phyloP scores from a whole-genome alignment of 2,329 filamentous ascomycete species.

The Nigrograna mackinnonii region DNA sequence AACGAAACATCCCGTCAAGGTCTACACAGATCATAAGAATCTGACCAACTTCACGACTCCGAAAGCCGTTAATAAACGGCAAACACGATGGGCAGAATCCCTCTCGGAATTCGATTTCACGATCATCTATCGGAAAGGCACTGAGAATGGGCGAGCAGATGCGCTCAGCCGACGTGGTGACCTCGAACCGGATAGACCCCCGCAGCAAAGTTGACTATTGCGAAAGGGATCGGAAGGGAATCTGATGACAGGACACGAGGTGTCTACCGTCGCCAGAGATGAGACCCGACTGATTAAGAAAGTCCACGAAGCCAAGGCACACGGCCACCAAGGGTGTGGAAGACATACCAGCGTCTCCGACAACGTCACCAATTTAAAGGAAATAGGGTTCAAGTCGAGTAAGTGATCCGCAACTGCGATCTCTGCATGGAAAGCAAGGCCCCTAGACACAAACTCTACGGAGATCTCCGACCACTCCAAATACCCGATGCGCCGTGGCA shows the following conservation, averaged over 20 bases:
- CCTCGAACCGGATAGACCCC: not conserved
- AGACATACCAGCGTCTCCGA: not conserved
- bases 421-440: slow-evolving; percentile 3
- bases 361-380: not conserved
- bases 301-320: not conserved
- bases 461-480: slow-evolving; percentile 5
- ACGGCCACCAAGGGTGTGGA: not conserved
- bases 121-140: slow-evolving; percentile 4
- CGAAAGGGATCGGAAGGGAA: not conserved
- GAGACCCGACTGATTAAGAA: not conserved
- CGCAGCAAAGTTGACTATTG: not conserved
- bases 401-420: slow-evolving; percentile 3
- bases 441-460: slow-evolving; percentile 1
- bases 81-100: slow-evolving; percentile 3
- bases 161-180: slow-evolving; percentile 3
- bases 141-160: slow-evolving; percentile 2
- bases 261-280: not conserved
- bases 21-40: slow-evolving; percentile 5
- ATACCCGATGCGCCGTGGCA: slow-evolving; percentile 4
- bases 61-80: slow-evolving; percentile 2
- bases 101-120: slow-evolving; percentile 6
- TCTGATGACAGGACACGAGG: not conserved
- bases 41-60: slow-evolving; percentile 4
- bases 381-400: not conserved
- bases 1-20: not conserved